Evolutionary conservation across 1,139 yeast genomes (phyloP).

Genomic region (Saccharomycopsis phalli): DNA sequence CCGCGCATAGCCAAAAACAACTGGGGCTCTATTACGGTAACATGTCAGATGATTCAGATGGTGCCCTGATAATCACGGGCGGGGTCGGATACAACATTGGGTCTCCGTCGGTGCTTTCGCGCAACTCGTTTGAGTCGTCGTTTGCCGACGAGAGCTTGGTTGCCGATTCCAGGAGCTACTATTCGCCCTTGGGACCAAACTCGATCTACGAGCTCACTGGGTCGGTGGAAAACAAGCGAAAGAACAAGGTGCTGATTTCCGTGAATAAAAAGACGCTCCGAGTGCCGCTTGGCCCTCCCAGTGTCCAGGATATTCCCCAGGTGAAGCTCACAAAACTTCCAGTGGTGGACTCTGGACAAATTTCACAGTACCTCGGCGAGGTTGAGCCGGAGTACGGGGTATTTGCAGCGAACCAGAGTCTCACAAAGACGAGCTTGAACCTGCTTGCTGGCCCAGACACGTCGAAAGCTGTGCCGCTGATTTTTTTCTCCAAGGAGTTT

Average conservation of each 20-base stretch:
- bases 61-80: slow-evolving; percentile 18
- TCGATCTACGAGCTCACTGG: slow-evolving; percentile 68
- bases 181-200: slow-evolving; percentile 66
- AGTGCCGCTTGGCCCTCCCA: slow-evolving; percentile 55
- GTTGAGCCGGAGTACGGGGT: slow-evolving; percentile 46
- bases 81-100: slow-evolving; percentile 21
- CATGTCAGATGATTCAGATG: slow-evolving; percentile 15
- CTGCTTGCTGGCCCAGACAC: slow-evolving; percentile 28
- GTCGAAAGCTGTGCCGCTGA: slow-evolving; percentile 45
- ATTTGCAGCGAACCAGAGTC: slow-evolving; percentile 40
- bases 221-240: slow-evolving; percentile 39
- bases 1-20: too few relatives aligned
- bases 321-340: slow-evolving; percentile 50
- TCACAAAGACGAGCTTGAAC: slow-evolving; percentile 43
- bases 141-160: slow-evolving; percentile 11
- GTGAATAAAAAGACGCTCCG: slow-evolving; percentile 27
- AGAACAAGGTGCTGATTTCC: slow-evolving; percentile 23
- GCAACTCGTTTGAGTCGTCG: slow-evolving; percentile 19
- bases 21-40: too few relatives aligned
- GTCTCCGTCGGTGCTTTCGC: slow-evolving; percentile 13
- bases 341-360: slow-evolving; percentile 40
- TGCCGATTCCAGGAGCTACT: slow-evolving; percentile 8
- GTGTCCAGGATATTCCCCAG: slow-evolving; percentile 77
- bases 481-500: slow-evolving; percentile 61
- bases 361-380: slow-evolving; percentile 40